phyloP scores from a whole-genome alignment of 495 filamentous ascomycete genomes.

The Emericellopsis terricola region DNA sequence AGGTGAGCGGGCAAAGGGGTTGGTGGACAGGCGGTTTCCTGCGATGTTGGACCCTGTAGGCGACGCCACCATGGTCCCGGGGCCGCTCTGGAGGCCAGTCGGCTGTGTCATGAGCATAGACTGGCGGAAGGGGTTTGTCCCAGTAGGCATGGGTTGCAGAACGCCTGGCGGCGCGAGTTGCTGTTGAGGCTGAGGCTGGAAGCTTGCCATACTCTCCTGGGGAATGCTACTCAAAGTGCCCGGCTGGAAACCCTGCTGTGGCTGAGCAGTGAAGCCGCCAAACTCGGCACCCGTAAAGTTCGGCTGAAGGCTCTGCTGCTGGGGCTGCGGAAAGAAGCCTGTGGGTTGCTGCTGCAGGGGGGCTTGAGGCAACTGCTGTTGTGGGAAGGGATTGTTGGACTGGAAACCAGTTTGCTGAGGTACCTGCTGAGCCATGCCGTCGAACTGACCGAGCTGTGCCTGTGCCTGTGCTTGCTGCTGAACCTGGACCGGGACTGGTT shows the following conservation, averaged over 20 bases:
- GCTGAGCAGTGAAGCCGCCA: constrained; percentile 63
- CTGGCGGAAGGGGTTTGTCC: constrained; percentile 76
- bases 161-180: constrained; percentile 3
- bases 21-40: constrained; percentile 57
- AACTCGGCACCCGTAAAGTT: constrained; percentile 67
- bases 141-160: constrained; percentile 11
- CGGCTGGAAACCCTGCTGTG: constrained; percentile 32
- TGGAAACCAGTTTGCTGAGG: not conserved
- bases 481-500: too few species aligned
- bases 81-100: constrained; percentile 16
- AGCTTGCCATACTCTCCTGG: constrained; percentile 40
- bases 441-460: constrained; percentile 25
- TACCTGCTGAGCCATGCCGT: constrained; percentile 27
- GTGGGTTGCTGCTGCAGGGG: constrained; percentile 24
- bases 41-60: constrained; percentile 12
- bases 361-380: too few species aligned
- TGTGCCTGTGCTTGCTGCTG: constrained; percentile 14
- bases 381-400: not conserved
- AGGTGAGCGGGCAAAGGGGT: constrained; percentile 55
- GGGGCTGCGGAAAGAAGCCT: constrained; percentile 29
- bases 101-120: constrained; percentile 52
- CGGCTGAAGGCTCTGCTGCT: constrained; percentile 27
- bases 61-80: constrained; percentile 10
- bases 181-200: constrained; percentile 12
- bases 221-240: constrained; percentile 41